Evolutionary conservation across 1,284 basidiomycete genomes (phyloP).

Genomic region (Paramarasmius palmivorus): DNA sequence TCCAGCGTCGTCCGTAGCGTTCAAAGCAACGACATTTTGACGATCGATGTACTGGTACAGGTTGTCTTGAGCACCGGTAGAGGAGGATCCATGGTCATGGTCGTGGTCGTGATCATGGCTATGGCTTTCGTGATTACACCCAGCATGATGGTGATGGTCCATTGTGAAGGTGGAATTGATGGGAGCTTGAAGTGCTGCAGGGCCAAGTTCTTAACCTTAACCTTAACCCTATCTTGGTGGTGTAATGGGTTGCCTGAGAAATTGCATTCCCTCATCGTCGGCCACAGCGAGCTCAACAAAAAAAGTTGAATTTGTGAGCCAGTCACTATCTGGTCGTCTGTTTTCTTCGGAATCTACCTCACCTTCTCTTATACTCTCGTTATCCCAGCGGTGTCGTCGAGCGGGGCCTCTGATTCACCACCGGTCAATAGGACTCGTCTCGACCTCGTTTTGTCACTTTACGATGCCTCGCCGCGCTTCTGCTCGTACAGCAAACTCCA

Average conservation of each 20-base stretch:
- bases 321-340: background rate
- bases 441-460: background rate
- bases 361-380: background rate
- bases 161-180: slow-evolving; percentile 21
- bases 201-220: slow-evolving; percentile 7
- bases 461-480: slow-evolving; percentile 26
- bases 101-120: slow-evolving; percentile 55
- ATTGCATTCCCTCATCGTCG: slow-evolving; percentile 8
- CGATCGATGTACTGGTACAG: slow-evolving; percentile 71
- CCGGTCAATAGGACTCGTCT: slow-evolving; percentile 1
- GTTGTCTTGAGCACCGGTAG: slow-evolving; percentile 66
- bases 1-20: slow-evolving; percentile 43
- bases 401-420: background rate
- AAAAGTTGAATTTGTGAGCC: background rate
- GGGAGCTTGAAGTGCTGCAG: background rate
- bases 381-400: background rate
- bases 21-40: slow-evolving; percentile 70
- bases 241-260: slow-evolving; percentile 8
- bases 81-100: slow-evolving; percentile 37
- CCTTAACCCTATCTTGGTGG: slow-evolving; percentile 16
- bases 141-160: slow-evolving; percentile 54
- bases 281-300: slow-evolving; percentile 14
- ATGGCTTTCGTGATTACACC: slow-evolving; percentile 58
- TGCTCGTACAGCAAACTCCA: slow-evolving; percentile 21
- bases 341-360: background rate